Conservation (phyloP, 768 basidiomycete species). For the Tulasnella sp. region DNA sequence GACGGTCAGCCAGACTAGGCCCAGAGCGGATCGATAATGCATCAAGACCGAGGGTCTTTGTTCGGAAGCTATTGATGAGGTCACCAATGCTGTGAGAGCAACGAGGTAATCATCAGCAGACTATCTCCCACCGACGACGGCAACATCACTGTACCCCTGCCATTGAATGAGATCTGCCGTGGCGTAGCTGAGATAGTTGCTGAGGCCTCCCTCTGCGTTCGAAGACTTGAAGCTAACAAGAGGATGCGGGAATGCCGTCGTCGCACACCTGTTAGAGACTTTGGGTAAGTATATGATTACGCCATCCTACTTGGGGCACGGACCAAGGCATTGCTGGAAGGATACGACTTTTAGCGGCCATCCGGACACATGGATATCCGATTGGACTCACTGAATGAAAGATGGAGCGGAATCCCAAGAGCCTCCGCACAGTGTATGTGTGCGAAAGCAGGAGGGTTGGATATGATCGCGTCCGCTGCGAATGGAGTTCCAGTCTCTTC, state of each 20-base stretch:
- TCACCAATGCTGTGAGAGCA: constrained; percentile 49
- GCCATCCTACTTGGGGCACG: background rate
- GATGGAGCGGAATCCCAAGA: constrained; percentile 53
- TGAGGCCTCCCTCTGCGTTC: constrained; percentile 53
- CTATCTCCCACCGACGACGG: background rate
- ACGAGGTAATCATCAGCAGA: background rate
- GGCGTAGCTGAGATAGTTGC: constrained; percentile 57
- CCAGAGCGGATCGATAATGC: constrained; percentile 51
- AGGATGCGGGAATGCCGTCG: constrained; percentile 57
- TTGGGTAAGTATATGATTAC: background rate
- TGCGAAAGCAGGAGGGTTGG: constrained; percentile 64
- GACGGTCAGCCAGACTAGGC: constrained; percentile 49
- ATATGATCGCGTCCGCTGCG: constrained; percentile 61
- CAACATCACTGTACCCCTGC: constrained; percentile 47
- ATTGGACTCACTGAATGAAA: constrained; percentile 54
- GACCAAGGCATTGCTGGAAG: constrained; percentile 63
- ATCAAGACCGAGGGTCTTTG: constrained; percentile 47
- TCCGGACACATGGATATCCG: constrained; percentile 17
- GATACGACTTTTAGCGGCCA: background rate
- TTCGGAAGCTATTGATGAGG: constrained; percentile 57
- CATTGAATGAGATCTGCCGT: constrained; percentile 59
- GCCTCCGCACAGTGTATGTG: constrained; percentile 65
- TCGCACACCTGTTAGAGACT: constrained; percentile 45
- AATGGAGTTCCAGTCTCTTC: constrained; percentile 47
- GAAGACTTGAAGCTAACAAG: constrained; percentile 56